Conservation (phyloP, 2,329 filamentous ascomycete species). For the Sporothrix inflata region DNA sequence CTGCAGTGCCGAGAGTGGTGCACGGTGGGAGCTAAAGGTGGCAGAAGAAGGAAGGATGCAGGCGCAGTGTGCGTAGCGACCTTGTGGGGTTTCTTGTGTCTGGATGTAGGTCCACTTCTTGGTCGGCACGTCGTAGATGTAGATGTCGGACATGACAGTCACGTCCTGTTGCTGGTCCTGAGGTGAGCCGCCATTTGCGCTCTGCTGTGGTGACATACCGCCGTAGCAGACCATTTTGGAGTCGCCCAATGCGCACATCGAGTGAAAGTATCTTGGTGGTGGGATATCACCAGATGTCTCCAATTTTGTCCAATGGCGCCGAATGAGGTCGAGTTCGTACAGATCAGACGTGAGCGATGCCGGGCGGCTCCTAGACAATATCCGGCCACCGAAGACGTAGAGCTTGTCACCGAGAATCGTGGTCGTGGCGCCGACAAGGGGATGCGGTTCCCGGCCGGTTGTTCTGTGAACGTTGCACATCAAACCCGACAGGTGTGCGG, state of each 20-base stretch:
- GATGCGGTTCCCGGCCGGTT: slow-evolving; percentile 87
- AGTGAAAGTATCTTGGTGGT: slow-evolving; percentile 94
- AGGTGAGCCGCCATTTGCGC: slow-evolving; percentile 50
- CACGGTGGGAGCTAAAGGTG: slow-evolving; percentile 80
- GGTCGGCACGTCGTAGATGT: slow-evolving; percentile 86
- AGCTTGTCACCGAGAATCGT: slow-evolving; percentile 94
- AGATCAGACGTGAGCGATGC: slow-evolving; percentile 82
- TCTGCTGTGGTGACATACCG: slow-evolving; percentile 85
- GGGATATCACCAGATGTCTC: slow-evolving; percentile 84
- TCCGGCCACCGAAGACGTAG: slow-evolving; percentile 92
- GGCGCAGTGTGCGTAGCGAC: slow-evolving; percentile 94
- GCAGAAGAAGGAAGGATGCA: slow-evolving; percentile 88
- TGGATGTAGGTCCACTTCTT: slow-evolving; percentile 84
- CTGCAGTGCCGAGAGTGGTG: slow-evolving; percentile 82
- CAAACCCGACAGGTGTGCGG: slow-evolving; percentile 64
- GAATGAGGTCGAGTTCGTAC: slow-evolving; percentile 90
- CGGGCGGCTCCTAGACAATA: slow-evolving; percentile 81
- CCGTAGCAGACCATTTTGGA: slow-evolving; percentile 98
- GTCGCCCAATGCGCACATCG: slow-evolving; percentile 89
- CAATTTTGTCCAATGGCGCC: slow-evolving; percentile 89
- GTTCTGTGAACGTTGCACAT: slow-evolving; percentile 80
- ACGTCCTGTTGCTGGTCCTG: slow-evolving; percentile 80
- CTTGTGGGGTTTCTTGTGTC: slow-evolving; percentile 81
- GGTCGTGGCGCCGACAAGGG: slow-evolving; percentile 91
- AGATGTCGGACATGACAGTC: slow-evolving; percentile 96